phyloP scores from a whole-genome alignment of 345 rosid genomes.

The Arabidopsis suecica region DNA sequence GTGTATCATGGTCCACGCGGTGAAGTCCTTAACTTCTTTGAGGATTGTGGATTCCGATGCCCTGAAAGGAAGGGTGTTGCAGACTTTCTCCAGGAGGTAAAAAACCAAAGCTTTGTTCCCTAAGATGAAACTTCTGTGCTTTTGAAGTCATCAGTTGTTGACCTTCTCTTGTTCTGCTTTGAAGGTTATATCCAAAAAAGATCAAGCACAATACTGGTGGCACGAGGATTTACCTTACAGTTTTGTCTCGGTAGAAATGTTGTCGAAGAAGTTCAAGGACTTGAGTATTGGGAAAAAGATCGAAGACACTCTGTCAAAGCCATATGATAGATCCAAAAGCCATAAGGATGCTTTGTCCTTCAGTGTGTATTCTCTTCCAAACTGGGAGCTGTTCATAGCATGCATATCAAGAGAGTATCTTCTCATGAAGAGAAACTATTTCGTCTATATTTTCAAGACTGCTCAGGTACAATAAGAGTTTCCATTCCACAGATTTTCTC shows the following conservation, averaged over 20 bases:
- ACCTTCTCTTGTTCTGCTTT: slow-evolving; percentile 14
- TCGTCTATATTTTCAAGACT: slow-evolving; percentile 70
- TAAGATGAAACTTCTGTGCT: not conserved
- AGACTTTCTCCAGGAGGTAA: slow-evolving; percentile 86
- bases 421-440: slow-evolving; percentile 91
- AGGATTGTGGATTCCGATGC: slow-evolving; percentile 70
- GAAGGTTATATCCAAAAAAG: slow-evolving; percentile 74
- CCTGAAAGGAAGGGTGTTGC: slow-evolving; percentile 86
- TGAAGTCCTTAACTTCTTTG: slow-evolving; percentile 65
- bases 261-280: slow-evolving; percentile 72
- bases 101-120: slow-evolving; percentile 2
- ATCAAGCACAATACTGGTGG: slow-evolving; percentile 87
- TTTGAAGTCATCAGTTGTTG: slow-evolving; percentile 22
- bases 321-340: slow-evolving; percentile 72
- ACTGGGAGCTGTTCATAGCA: slow-evolving; percentile 68
- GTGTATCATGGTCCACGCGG: slow-evolving; percentile 82
- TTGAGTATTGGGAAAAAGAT: slow-evolving; percentile 64
- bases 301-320: slow-evolving; percentile 69
- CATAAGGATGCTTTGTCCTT: slow-evolving; percentile 82
- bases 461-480: slow-evolving; percentile 44
- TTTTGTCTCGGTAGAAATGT: slow-evolving; percentile 62
- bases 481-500: slow-evolving; percentile 10
- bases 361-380: slow-evolving; percentile 64
- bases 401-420: slow-evolving; percentile 75
- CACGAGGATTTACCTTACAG: slow-evolving; percentile 60